Conservation (phyloP, 2,329 filamentous ascomycete species). For the Pseudophaeomoniella oleicola region DNA sequence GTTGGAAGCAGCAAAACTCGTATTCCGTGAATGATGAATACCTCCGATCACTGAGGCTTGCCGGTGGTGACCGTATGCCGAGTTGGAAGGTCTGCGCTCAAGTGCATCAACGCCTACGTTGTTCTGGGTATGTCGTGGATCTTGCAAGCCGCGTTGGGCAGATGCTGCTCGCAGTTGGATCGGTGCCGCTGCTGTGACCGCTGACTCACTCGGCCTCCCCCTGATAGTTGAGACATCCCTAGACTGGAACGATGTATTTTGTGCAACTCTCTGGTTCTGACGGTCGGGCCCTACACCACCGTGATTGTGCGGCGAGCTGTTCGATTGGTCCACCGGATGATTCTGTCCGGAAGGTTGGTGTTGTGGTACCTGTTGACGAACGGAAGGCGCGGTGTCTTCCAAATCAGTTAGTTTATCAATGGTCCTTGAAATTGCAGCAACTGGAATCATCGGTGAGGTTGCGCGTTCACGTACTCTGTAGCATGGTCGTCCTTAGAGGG, state of each 20-base stretch:
- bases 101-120: conserved; percentile 11
- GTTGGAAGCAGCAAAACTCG: conserved; percentile 66
- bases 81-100: conserved; percentile 34
- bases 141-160: background rate
- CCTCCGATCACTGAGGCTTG: conserved; percentile 97
- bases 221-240: conserved; percentile 28
- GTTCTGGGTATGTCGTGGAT: background rate
- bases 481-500: background rate
- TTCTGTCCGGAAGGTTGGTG: background rate
- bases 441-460: no score
- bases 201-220: conserved; percentile 24
- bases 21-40: conserved; percentile 77
- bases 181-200: background rate
- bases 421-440: no score
- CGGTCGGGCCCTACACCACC: conserved; percentile 22
- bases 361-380: background rate
- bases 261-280: conserved; percentile 17
- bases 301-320: conserved; percentile 21
- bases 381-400: background rate
- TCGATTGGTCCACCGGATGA: conserved; percentile 2
- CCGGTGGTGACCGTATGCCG: conserved; percentile 71
- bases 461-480: background rate
- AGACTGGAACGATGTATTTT: conserved; percentile 22
- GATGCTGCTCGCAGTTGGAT: conserved; percentile 10
- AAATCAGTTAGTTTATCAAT: no score